Evolutionary conservation across 1,284 basidiomycete species (phyloP), one percentile per base, ranked within the genome.

Genomic region (Irpex rosettiformis): DNA sequence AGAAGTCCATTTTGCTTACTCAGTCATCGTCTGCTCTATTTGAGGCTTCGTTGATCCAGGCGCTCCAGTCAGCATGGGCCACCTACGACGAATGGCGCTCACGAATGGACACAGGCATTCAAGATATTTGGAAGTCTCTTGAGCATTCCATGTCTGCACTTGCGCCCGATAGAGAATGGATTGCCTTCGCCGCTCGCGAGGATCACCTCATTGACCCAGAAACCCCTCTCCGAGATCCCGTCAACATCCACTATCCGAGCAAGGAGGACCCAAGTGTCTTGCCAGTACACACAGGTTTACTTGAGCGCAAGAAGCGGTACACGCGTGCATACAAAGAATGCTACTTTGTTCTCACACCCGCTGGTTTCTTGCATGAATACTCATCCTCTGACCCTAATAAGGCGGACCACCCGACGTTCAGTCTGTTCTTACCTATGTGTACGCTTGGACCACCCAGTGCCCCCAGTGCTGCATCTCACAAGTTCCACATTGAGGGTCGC

Each of bases 1-100:
- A 99, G 75, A 99, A 99, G 74, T 94, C 90, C n/a, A 92, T 98
- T 70, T 90, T 99, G 70, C 97, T 99, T 73, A 98, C 98, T 86
- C 96, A 99, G 73, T 91, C 98, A 69, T 98, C 98, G 75, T 94
- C 91, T 52, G 96, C 96, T 22, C 91, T 97, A 73, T 99, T 99
- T 67, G 96, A 98, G 75, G 93, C 95, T 69, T 96, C 96, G 61
- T 93, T 99, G 67, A 94, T 99, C 42, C 91, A 93, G 65, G 89
- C 93, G 29, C 87, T 99, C 65, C 95, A 99, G 75, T 94, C 93
- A 37, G 94, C 96, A 0, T 99, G 96, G 96, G 85, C 91, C 64
- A 98, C 95, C 1, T 99, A 94, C 70, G 93, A 96, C 69, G 96
- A 98, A 75, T 99, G 96, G 96, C 90, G 94, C 64, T 84, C 89